Base-by-base conservation (phyloP, 441 rosid genomes). In the Erodium moschatum region DNA sequence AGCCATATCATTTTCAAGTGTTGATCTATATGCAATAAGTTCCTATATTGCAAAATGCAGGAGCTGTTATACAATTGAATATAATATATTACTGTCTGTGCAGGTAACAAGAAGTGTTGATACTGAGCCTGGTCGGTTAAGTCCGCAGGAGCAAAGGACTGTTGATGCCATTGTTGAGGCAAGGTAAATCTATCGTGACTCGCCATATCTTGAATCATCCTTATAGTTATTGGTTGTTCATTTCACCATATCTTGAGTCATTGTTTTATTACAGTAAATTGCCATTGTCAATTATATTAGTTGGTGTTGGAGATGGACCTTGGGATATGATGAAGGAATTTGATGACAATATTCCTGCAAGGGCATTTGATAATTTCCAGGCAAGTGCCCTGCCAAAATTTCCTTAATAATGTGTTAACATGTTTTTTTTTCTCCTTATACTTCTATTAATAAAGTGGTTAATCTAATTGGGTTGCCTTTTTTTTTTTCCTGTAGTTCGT, bases 251-350 rank as follows among this genome's bases (percentile, higher is more conserved):
- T 70, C 69, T 67, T 24, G 27, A 10, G 67, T 79, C 65, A 38
- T 38, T 38, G 44, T 76, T 56, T 66, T 69, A 15, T 63, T 84
- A 76, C 89, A 94, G 99, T 58, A 81, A 84, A 75, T 83, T 83
- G 78, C 97, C 99, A 13, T 77, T 94, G 72, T 94, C 99, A 8
- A 94, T 94, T 68, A 84, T 91, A 61, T 77, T 91, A 2, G 27
- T 24, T 24, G 27, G 27, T 24, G 27, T 24, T 24, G 27, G 27
- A 66, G 99, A 94, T 69, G 99, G 99, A 2, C 99, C 99, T 10
- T 94, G 99, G 99, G 97, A 94, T 73, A 85, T 86, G 77, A 94
- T 94, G 97, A 89, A 77, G 73, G 94, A 91, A 77, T 94, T 94
- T 71, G 97, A 94, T 75, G 97, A 94, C 71, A 91, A 94, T 76